Conservation (phyloP, 2,329 filamentous ascomycete species). For the Talaromyces sp. region DNA sequence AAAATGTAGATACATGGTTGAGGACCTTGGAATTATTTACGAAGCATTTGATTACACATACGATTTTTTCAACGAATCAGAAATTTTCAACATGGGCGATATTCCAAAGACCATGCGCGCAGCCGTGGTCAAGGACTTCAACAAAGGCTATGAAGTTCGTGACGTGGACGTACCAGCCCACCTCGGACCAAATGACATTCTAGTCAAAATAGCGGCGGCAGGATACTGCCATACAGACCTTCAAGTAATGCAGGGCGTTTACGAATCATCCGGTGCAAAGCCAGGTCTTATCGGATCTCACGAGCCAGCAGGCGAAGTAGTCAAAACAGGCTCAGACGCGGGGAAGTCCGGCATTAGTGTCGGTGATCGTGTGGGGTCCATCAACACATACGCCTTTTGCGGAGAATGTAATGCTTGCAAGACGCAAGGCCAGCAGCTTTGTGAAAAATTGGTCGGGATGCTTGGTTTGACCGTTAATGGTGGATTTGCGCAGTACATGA, state of each 20-base stretch:
- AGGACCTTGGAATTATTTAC: too few relatives aligned
- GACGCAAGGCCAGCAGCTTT: slow-evolving; percentile 24
- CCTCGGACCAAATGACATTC: slow-evolving; percentile 17
- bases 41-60: too few relatives aligned
- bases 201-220: slow-evolving; percentile 18
- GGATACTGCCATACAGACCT: slow-evolving; percentile 24
- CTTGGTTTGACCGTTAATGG: slow-evolving; percentile 55
- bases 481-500: slow-evolving; percentile 36
- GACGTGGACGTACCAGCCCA: slow-evolving; percentile 17
- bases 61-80: background rate
- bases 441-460: slow-evolving; percentile 32
- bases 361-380: slow-evolving; percentile 34
- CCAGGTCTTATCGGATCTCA: slow-evolving; percentile 34
- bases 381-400: slow-evolving; percentile 33
- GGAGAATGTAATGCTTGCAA: slow-evolving; percentile 11
- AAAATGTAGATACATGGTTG: too few relatives aligned
- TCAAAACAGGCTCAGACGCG: slow-evolving; percentile 28
- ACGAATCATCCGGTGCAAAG: slow-evolving; percentile 27
- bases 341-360: slow-evolving; percentile 27
- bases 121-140: slow-evolving; percentile 21
- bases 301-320: slow-evolving; percentile 36
- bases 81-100: slow-evolving; percentile 9
- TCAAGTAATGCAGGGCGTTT: slow-evolving; percentile 22
- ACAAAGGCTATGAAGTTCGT: slow-evolving; percentile 23
- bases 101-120: slow-evolving; percentile 14